Evolutionary conservation across 116 monocot species (phyloP), one percentile per base, ranked within the genome.

Genomic region (Posidonia oceanica): DNA sequence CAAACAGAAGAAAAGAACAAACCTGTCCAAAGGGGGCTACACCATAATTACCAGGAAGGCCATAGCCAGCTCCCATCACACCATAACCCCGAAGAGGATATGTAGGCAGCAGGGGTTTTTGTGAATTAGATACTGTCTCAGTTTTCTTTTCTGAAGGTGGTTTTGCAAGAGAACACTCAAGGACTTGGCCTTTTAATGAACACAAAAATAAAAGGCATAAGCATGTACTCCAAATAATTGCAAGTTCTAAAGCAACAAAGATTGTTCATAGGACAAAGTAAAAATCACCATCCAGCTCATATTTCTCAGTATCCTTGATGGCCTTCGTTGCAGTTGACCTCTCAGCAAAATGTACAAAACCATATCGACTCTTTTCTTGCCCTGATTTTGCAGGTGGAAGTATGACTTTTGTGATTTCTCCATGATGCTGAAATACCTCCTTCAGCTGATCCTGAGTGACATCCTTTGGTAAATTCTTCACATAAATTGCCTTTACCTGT

Each of bases 271-370:
- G 42, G 7, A 61, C 14, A 61, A n/a, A n/a, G 3, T 39, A 44
- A 52, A 71, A 22, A 56, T 75, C 61, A 98, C 93, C 98, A 81
- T 93, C 78, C 54, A 98, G 54, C 71, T 98, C 89, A 87, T 98
- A 98, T 82, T 72, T 92, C 68, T 98, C 90, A 12, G 92, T 82
- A 66, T 85, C 81, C 67, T 89, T 74, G 22, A 93, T 77, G 42
- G 90, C 93, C 59, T 87, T 98, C 93, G 86, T 86, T 57, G 98
- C 93, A 22, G 55, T 69, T 61, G 98, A 89, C 38, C 83, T 80
- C 39, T 93, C 82, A 29, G 77, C 83, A 81, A 98, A 98, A 79
- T 98, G 98, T 48, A 98, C 90, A 81, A 98, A 98, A 44, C 90
- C 98, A 87, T 82, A 84, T 76, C 90, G 80, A 63, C 86, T 83